These are phyloP conservation scores for Aspergillus kassunensis DNA, from an alignment of 495 filamentous ascomycete genomes.

Conservation along the genomic window DNA sequence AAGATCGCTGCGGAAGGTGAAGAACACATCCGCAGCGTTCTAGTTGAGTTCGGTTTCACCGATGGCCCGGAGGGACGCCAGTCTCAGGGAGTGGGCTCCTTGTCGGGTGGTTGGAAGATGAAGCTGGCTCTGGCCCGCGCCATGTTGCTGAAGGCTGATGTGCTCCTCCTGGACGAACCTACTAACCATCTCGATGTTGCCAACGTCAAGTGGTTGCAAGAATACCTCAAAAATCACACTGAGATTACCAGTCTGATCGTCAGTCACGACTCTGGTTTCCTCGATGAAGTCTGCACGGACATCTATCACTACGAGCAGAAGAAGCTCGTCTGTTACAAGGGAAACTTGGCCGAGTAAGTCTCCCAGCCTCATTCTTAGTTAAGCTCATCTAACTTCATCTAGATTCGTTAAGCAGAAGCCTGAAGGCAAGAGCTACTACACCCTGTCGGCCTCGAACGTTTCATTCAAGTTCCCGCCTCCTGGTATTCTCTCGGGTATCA, in stretches of 20 bases:
- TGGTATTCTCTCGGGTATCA: constrained; percentile 90
- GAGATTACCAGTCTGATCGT: constrained; percentile 98
- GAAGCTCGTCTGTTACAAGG: constrained; percentile 92
- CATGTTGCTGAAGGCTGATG: constrained; percentile 94
- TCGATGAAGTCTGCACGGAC: constrained; percentile 96
- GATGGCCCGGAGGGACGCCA: constrained; percentile 84
- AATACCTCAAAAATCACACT: constrained; percentile 91
- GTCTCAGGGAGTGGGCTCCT: constrained; percentile 79
- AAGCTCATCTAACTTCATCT: constrained; percentile 15
- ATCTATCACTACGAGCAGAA: constrained; percentile 99
- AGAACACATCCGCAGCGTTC: constrained; percentile 75
- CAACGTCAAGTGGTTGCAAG: constrained; percentile 93
- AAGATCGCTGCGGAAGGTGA: constrained; percentile 66
- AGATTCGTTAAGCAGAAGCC: constrained; percentile 84
- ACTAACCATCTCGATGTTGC: constrained; percentile 97
- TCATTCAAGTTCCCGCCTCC: constrained; percentile 98
- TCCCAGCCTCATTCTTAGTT: background rate
- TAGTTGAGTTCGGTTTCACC: constrained; percentile 91
- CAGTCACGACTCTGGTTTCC: constrained; percentile 94
- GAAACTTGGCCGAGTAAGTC: constrained; percentile 73
- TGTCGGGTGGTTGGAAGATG: constrained; percentile 99
- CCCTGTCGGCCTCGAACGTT: constrained; percentile 80
- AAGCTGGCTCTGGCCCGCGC: constrained; percentile 95
- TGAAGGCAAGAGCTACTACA: constrained; percentile 99
- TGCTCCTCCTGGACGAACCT: constrained; percentile 94